Base-by-base conservation (phyloP, 345 rosid genomes). In the Turritis glabra region DNA sequence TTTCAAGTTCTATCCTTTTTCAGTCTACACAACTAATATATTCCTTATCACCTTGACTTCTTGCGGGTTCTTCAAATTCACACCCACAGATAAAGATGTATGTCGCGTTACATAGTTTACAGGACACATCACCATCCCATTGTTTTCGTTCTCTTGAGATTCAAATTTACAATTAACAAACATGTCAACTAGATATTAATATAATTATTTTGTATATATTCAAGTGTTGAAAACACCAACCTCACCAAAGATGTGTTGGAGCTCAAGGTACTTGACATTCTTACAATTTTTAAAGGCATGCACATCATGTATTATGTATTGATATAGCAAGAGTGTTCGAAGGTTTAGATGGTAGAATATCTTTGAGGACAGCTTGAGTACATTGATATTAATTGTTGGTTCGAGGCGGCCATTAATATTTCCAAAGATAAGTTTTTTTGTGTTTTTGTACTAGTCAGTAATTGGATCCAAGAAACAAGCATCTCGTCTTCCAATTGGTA, bases 31-130 rank as follows among this genome's bases (percentile, higher is more conserved):
- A 38, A 0, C 44, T 41, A 73, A 52, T 0, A 63, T 48, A 9
- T 53, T 60, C 12, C 9, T 11, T 4, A 63, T 64, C 35, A 73
- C 13, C 32, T 73, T 12, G 32, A 63, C 46, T 53, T 63, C 77
- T 52, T n/a, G 25, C 1, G 14, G 51, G 22, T 52, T 73, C 3
- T 22, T 63, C 12, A 73, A 30, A 51, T 73, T 32, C 14, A 73
- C 63, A 40, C 35, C 53, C 19, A 73, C 55, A 0, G 70, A 32
- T 11, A 57, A 30, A 18, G 43, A 32, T 57, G 43, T 8, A 5
- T 8, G n/a, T 32, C 2, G 0, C 0, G 15, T 30, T 30, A 32
- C 8, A 52, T 23, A 2, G 8, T 6, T 52, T 15, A 26, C 5
- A 26, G 18, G 19, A n/a, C 17, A 1, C 8, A 0, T 15, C 59